Base-by-base conservation (phyloP, 2,329 filamentous ascomycete genomes). In the Neoascochyta sp. region DNA sequence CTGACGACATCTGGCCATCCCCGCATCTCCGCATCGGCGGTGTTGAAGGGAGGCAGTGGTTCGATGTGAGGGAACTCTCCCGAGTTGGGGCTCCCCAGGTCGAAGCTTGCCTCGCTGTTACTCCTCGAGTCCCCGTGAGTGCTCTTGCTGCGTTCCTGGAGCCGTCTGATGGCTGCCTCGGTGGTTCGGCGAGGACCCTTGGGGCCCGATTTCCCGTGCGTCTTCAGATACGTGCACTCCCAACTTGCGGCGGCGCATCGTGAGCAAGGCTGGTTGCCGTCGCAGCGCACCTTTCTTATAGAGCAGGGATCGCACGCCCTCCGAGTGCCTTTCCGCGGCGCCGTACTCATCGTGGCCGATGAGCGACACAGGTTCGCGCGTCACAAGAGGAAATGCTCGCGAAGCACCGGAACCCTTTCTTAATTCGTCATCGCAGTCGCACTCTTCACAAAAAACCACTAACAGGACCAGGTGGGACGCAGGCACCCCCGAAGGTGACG, bases 171-270 rank as follows among this genome's bases (percentile, higher is more conserved):
- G 10, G 55, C 56, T 13, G 55, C 56, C 31, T 59, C 56, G 2
- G 57, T 61, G 3, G 52, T 59, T 24, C 57, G 43, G 6, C 57
- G 49, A 16, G 57, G 57, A 25, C 57, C 57, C 30, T 61, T 61
- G 8, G 57, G 57, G 12, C 57, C 57, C 16, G 54, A 59, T 34
- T 61, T 61, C 7, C 54, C 54, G 31, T 60, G 57, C 3, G 53
- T 59, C 31, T 61, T 61, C 22, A 61, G 44, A 36, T 57, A 61
- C 15, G 57, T 61, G 34, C 57, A 61, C 23, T 57, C 56, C 55
- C 54, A 61, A n/a, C 49, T 53, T 16, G 56, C 56, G 11, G 54
- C 53, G 20, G 46, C 40, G 29, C 57, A 61, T 22, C 56, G 46
- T 13, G 51, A 49, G 32, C 57, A 61, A 16, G 57, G 57, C 28